These are phyloP conservation scores for Globisporangium solare DNA, from an alignment of 352 stramenopile genomes.

Conservation along the genomic window DNA sequence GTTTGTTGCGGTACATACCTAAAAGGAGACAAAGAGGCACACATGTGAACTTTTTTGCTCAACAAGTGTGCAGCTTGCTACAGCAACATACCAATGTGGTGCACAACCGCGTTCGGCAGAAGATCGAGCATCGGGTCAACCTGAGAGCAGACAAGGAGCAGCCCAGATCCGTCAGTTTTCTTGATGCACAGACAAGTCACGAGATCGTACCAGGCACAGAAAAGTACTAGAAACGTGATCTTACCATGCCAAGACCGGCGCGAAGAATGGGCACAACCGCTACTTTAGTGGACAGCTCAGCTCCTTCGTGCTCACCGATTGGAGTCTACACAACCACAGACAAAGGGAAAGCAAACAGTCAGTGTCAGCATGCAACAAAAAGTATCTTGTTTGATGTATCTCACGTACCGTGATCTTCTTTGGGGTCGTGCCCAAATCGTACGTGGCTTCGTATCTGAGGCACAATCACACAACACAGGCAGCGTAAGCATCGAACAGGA, in stretches of 20 bases:
- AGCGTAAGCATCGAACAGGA: neutral
- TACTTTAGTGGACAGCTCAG: constrained; percentile 89
- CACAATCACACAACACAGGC: neutral
- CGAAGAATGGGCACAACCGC: constrained; percentile 96
- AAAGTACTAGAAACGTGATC: too few relatives aligned
- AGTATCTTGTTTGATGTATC: too few relatives aligned
- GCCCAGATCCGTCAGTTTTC: constrained; percentile 6
- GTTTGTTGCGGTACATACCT: constrained; percentile 90
- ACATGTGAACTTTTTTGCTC: neutral
- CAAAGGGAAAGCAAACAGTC: neutral
- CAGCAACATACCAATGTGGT: constrained; percentile 94
- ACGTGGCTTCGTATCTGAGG: constrained; percentile 74
- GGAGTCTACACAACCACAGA: constrained; percentile 39
- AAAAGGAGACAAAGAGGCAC: neutral
- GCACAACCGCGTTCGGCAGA: constrained; percentile 92
- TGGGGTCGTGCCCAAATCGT: constrained; percentile 54
- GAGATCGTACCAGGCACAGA: constrained; percentile 20
- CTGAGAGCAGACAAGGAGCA: constrained; percentile 26
- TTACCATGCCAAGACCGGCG: constrained; percentile 85
- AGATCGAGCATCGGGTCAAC: constrained; percentile 96
- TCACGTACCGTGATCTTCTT: constrained; percentile 66
- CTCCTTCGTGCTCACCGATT: constrained; percentile 67
- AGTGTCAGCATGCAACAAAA: neutral
- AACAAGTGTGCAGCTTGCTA: neutral
- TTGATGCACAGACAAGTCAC: too few relatives aligned